These are phyloP conservation scores for Trichosanthes cucumerina DNA, from an alignment of 306 rosid species.

Conservation along the genomic window DNA sequence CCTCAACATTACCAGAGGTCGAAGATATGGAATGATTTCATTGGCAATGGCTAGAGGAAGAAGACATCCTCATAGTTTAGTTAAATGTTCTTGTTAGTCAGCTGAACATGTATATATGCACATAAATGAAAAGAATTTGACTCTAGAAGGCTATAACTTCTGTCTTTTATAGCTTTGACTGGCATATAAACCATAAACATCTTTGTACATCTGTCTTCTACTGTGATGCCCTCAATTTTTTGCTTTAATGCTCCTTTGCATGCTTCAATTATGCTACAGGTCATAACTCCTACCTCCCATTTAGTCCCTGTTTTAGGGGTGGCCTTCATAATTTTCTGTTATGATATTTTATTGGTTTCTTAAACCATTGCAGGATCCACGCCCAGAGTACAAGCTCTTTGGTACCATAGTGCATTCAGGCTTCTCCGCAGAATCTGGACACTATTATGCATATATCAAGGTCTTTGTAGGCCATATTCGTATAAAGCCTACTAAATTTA, in stretches of 20 bases:
- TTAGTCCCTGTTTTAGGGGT: background rate
- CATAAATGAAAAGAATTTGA: background rate
- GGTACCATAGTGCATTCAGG: conserved; percentile 99
- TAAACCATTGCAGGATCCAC: conserved; percentile 55
- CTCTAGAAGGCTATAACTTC: background rate
- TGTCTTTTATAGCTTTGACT: background rate
- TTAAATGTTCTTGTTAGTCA: too few species aligned
- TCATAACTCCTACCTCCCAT: background rate
- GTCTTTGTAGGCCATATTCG: conserved; percentile 20
- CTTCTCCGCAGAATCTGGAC: conserved; percentile 93
- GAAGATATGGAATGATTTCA: too few species aligned
- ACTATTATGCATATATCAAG: conserved; percentile 93
- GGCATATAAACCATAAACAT: background rate
- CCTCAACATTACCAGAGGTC: background rate
- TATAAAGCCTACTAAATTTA: background rate
- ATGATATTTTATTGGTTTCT: background rate
- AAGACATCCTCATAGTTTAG: too few species aligned
- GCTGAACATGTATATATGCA: too few species aligned
- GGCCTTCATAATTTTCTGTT: background rate
- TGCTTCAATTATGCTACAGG: background rate
- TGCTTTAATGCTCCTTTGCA: background rate
- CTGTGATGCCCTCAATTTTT: background rate
- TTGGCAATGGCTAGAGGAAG: too few species aligned
- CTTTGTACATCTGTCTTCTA: background rate
- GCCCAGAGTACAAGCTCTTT: conserved; percentile 91